Base-by-base conservation (phyloP, 2,329 filamentous ascomycete genomes). In the Hymenoscyphus linearis region DNA sequence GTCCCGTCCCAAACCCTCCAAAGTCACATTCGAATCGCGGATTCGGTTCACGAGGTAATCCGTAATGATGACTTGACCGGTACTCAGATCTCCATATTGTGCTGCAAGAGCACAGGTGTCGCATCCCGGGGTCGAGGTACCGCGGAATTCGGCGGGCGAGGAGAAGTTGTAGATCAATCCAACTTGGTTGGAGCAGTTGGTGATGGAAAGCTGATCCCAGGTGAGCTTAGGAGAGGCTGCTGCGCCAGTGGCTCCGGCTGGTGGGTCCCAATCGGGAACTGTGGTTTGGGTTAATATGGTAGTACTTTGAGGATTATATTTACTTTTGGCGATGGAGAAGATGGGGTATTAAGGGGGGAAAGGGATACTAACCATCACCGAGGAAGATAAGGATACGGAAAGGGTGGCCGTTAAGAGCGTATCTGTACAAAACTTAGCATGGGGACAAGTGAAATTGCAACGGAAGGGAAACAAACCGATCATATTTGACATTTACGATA, bases 131-230 rank as follows among this genome's bases (percentile, higher is more conserved):
- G 60, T 44, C 2, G 26, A 40, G 2, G 52, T 52, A n/a, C 62
- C 62, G 22, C 62, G 62, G 40, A 53, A 64, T 35, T 64, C 62
- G n/a, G 55, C 60, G 14, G 62, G 62, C 2, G 62, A 55, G 52
- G 52, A 57, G 60, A 64, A 64, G 52, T 64, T 64, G 60, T 64
- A 64, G 10, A 64, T 55, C 22, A 59, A 34, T 18, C 62, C 63
- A 35, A 64, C 60, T 50, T 64, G 60, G 18, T 55, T 62, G 12
- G 63, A 58, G 4, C 54, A 59, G 40, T 59, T 58, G 52, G 25
- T 16, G 52, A 58, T 59, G 50, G 31, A 37, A 40, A 64, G 60
- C 0, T 59, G 40, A 13, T 44, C 16, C 35, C 10, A 14, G 37
- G 36, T 13, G 36, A 27, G 18, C 7, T 4, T 16, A 26, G 50